These are phyloP conservation scores for Eruca vesicaria DNA, from an alignment of 441 rosid species.

Conservation along the genomic window DNA sequence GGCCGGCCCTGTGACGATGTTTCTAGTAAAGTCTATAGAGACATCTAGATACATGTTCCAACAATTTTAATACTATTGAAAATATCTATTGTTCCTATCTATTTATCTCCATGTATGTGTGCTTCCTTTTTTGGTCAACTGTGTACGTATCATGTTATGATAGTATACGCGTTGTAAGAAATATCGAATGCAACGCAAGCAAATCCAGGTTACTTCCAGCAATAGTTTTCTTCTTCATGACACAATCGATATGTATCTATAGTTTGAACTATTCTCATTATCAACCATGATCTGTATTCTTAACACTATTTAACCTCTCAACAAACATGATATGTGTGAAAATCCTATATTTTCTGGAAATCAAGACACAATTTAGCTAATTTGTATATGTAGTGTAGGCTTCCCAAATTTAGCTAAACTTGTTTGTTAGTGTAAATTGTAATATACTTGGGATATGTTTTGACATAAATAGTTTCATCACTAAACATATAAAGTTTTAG, in stretches of 20 bases:
- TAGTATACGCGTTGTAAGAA: slow-evolving; percentile 2
- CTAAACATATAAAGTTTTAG: too few species aligned
- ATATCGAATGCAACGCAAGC: slow-evolving; percentile 1
- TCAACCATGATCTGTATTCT: neutral
- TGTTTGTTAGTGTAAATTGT: neutral
- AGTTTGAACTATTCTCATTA: neutral
- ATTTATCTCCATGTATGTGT: neutral
- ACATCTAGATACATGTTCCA: slow-evolving; percentile 3
- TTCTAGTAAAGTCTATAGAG: slow-evolving; percentile 4
- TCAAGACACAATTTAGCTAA: neutral
- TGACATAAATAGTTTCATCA: too few species aligned
- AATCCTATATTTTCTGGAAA: neutral
- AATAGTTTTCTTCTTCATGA: neutral
- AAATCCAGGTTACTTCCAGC: slow-evolving; percentile 8
- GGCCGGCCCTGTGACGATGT: slow-evolving; percentile 5
- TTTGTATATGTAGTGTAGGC: neutral
- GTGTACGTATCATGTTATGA: slow-evolving; percentile 2
- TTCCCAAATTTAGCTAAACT: neutral
- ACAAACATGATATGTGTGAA: neutral
- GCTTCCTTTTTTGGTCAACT: neutral
- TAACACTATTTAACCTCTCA: too few species aligned
- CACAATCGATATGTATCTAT: neutral
- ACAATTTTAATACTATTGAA: neutral
- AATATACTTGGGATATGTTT: neutral
- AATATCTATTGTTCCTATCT: neutral